Conservation (phyloP, 352 stramenopile genomes). For the Pythium diclinum region DNA sequence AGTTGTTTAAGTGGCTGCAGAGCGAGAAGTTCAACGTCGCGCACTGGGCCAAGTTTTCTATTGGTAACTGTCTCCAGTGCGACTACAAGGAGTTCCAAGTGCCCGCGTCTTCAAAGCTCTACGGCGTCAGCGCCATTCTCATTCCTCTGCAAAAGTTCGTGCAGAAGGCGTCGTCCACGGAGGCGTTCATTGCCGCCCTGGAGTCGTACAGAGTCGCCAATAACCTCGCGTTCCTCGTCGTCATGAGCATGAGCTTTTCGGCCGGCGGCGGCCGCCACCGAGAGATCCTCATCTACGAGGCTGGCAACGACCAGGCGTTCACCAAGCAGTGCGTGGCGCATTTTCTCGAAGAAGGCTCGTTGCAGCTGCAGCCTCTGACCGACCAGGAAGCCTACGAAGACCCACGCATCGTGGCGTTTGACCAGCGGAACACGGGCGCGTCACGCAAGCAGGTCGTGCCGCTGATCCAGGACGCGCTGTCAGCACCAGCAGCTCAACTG, state of each 20-base stretch:
- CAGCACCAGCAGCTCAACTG: slow-evolving; percentile 7
- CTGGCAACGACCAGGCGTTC: slow-evolving; percentile 19
- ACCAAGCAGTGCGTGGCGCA: slow-evolving; percentile 36
- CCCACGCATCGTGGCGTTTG: slow-evolving; percentile 38
- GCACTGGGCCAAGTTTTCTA: slow-evolving; percentile 61
- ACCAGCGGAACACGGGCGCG: slow-evolving; percentile 54
- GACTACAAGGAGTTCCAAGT: slow-evolving; percentile 81
- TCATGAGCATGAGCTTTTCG: slow-evolving; percentile 67
- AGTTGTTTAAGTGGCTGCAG: slow-evolving; percentile 67
- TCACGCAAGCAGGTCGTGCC: slow-evolving; percentile 81
- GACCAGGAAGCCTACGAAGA: slow-evolving; percentile 25
- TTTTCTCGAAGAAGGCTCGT: slow-evolving; percentile 34
- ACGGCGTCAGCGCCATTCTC: slow-evolving; percentile 63
- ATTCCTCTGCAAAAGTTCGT: slow-evolving; percentile 55
- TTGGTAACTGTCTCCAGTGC: slow-evolving; percentile 65
- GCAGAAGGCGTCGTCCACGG: slow-evolving; percentile 34
- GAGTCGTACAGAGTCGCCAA: slow-evolving; percentile 44
- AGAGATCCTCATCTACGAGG: slow-evolving; percentile 64
- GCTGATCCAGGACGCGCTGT: slow-evolving; percentile 51
- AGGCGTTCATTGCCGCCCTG: slow-evolving; percentile 32
- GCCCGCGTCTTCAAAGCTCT: slow-evolving; percentile 18
- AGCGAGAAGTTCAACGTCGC: slow-evolving; percentile 59
- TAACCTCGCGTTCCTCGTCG: slow-evolving; percentile 53
- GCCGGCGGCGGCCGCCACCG: slow-evolving; percentile 39
- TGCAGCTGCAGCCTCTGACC: slow-evolving; percentile 40